Evolutionary conservation across 441 rosid species (phyloP), one percentile per base, ranked within the genome.

Genomic region (Populus hybrid): DNA sequence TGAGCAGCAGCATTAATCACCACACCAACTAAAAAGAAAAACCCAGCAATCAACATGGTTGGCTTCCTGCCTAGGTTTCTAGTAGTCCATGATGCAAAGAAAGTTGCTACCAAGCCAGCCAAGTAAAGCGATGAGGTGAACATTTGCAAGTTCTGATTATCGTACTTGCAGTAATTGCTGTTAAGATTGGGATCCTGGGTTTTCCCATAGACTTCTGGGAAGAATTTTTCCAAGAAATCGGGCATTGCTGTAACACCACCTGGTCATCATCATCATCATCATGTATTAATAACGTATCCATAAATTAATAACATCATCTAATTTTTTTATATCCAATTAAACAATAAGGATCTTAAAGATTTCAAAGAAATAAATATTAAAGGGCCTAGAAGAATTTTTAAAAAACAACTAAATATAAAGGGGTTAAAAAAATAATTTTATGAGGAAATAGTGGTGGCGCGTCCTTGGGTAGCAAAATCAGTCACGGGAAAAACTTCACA

Each of bases 231-330:
- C 81, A 95, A 81, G 83, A 95, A 95, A n/a, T 81, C 90, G 0
- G 93, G 90, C 99, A 95, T 95, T 18, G 91, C 0, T 23, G 99
- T 95, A 2, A 95, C 99, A 3, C 99, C 98, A 21, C 98, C 99
- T 95, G 82, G 67, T 38, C 40, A 69, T 57, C 4, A 6, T 38
- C 38, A 14, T 32, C 38, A 14, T 21, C n/a, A 23, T 64, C 53
- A 53, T 28, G 36, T 36, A 18, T 3, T 32, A 9, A 35, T 63
- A 21, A 61, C 66, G 28, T 23, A 61, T 61, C 66, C 66, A 10
- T 61, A 61, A 63, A 63, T 23, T 63, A 63, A 63, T 23, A 76
- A 20, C 38, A 34, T 63, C 65, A 6, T 10, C 21, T 6, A 57
- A n/a, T 74, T 8, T 10, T 65, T 20, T 26, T 3, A 5, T 8